These are phyloP conservation scores for Cytospora leucostoma DNA, from an alignment of 2,329 filamentous ascomycete species.

Conservation along the genomic window DNA sequence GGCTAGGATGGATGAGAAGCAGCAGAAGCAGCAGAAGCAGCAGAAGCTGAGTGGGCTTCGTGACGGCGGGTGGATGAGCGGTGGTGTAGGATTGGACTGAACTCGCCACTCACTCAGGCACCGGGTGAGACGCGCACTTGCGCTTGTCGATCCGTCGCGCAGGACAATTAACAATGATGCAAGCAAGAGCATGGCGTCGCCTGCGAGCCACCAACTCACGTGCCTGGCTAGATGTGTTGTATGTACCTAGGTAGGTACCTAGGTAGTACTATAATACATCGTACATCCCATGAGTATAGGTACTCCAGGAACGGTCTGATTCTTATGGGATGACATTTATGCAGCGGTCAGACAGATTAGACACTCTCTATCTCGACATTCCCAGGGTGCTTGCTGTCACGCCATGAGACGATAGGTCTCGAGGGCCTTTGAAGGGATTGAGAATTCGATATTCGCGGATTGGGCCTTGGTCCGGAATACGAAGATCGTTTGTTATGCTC, in stretches of 20 bases:
- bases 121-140: slow-evolving; percentile 22
- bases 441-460: no score
- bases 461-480: no score
- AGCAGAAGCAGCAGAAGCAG: background rate
- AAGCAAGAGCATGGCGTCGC: slow-evolving; percentile 6
- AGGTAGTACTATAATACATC: background rate
- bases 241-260: no score
- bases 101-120: background rate
- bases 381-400: no score
- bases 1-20: background rate
- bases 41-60: background rate
- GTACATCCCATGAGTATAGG: background rate
- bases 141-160: slow-evolving; percentile 14
- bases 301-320: no score
- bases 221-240: background rate
- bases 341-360: no score
- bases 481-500: no score
- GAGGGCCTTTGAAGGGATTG: no score
- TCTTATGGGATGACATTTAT: no score
- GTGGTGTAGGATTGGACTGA: background rate
- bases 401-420: no score
- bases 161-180: background rate
- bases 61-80: no score
- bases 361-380: no score
- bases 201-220: slow-evolving; percentile 26